These are phyloP conservation scores for Eleusine coracana DNA, from an alignment of 176 grass and related monocot species.

Conservation along the genomic window DNA sequence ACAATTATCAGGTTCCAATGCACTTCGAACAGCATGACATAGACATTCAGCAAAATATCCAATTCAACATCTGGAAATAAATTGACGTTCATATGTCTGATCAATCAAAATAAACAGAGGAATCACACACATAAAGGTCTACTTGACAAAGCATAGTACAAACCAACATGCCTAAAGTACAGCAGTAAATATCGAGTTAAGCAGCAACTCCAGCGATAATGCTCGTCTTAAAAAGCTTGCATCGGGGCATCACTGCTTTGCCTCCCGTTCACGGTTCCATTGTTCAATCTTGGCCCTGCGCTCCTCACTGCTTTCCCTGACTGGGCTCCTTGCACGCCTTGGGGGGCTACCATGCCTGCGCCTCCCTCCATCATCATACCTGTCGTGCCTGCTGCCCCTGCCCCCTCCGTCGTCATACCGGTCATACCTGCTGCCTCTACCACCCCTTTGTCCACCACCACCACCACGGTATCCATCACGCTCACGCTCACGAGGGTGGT, in stretches of 20 bases:
- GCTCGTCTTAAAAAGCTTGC: neutral
- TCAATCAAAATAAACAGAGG: slow-evolving; percentile 7
- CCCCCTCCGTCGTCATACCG: slow-evolving; percentile 35
- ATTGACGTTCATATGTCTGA: slow-evolving; percentile 18
- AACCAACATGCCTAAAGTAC: neutral
- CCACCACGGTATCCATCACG: slow-evolving; percentile 39
- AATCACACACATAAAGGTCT: slow-evolving; percentile 9
- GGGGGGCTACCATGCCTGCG: slow-evolving; percentile 59
- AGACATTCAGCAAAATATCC: slow-evolving; percentile 7
- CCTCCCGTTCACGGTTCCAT: slow-evolving; percentile 74
- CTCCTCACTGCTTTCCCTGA: slow-evolving; percentile 69
- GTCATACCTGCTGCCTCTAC: slow-evolving; percentile 54
- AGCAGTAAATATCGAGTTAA: neutral
- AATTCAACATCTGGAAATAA: slow-evolving; percentile 15
- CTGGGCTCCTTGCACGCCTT: slow-evolving; percentile 54
- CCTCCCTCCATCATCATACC: slow-evolving; percentile 58
- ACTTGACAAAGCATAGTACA: slow-evolving; percentile 21
- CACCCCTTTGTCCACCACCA: slow-evolving; percentile 34
- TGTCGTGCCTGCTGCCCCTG: slow-evolving; percentile 53
- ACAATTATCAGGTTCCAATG: neutral
- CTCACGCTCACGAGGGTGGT: slow-evolving; percentile 33
- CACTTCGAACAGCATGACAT: neutral
- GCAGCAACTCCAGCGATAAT: neutral
- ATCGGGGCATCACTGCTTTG: slow-evolving; percentile 36
- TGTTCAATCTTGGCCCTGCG: slow-evolving; percentile 76